A percentile compares a stretch with the other conserved stretches of the same genome.
Evolutionary conservation across 192 early-diverging fungal species (phyloP).

Genomic region (Entomortierella chlamydospora): DNA sequence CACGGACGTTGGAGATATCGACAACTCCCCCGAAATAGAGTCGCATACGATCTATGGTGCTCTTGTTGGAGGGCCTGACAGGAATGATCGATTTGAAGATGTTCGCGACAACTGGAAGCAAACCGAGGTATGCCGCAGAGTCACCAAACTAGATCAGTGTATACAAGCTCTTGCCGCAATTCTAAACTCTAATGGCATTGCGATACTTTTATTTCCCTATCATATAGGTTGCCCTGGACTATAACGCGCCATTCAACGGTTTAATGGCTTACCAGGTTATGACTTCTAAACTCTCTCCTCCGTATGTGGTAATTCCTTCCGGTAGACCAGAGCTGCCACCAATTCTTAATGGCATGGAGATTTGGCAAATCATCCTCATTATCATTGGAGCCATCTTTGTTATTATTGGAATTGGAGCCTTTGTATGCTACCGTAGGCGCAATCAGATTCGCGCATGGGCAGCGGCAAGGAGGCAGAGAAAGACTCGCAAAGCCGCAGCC

Average conservation of each 20-base stretch:
- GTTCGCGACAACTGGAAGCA: slow-evolving; percentile 58
- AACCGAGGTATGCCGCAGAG: slow-evolving; percentile 63
- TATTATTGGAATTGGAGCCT: slow-evolving; percentile 33
- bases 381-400: slow-evolving; percentile 57
- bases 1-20: slow-evolving; percentile 43
- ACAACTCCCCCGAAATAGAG: slow-evolving; percentile 48
- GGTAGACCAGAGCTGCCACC: slow-evolving; percentile 57
- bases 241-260: slow-evolving; percentile 64
- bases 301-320: slow-evolving; percentile 59
- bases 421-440: slow-evolving; percentile 35
- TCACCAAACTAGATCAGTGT: too few relatives aligned
- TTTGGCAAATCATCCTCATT: slow-evolving; percentile 65
- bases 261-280: slow-evolving; percentile 65
- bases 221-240: slow-evolving; percentile 61
- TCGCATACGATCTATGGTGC: slow-evolving; percentile 64
- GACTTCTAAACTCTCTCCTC: slow-evolving; percentile 52
- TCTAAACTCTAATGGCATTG: background rate
- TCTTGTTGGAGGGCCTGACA: slow-evolving; percentile 68
- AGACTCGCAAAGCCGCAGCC: background rate
- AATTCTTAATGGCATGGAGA: slow-evolving; percentile 37
- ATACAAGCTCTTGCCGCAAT: too few relatives aligned
- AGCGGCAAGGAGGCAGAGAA: slow-evolving; percentile 13
- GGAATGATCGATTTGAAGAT: slow-evolving; percentile 63
- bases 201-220: background rate
- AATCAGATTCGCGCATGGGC: slow-evolving; percentile 51